phyloP scores from a whole-genome alignment of 2,329 filamentous ascomycete species.

The Pseudogymnoascus sp. region DNA sequence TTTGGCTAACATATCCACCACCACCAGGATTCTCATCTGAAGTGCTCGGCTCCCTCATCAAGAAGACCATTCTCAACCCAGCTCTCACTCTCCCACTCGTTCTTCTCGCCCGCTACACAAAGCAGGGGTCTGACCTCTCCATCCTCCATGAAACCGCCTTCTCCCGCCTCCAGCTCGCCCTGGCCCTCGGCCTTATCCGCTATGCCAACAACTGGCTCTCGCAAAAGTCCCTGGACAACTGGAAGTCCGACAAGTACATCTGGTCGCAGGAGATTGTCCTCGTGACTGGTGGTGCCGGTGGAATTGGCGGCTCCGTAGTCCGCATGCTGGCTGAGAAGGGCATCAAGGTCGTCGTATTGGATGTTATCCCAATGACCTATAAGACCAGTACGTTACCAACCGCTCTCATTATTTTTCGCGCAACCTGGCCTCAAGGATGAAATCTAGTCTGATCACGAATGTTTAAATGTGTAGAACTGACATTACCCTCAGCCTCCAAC shows the following conservation, averaged over 20 bases:
- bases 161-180: conserved; percentile 44
- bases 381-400: conserved; percentile 35
- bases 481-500: conserved; percentile 35
- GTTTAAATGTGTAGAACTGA: background rate
- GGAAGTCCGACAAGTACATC: conserved; percentile 47
- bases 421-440: background rate
- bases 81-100: conserved; percentile 55
- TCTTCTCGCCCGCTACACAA: conserved; percentile 56
- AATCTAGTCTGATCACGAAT: conserved; percentile 11
- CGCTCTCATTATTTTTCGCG: conserved; percentile 14
- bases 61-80: conserved; percentile 57
- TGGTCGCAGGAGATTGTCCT: conserved; percentile 65
- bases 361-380: conserved; percentile 56
- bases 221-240: conserved; percentile 41
- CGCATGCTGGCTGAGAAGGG: conserved; percentile 55
- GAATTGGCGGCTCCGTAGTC: conserved; percentile 63
- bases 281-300: conserved; percentile 66
- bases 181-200: conserved; percentile 44
- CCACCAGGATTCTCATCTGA: conserved; percentile 48
- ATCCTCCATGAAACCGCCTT: conserved; percentile 45
- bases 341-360: conserved; percentile 63
- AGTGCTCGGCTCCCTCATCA: conserved; percentile 49
- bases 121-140: conserved; percentile 47
- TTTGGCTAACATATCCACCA: background rate
- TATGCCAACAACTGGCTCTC: conserved; percentile 46